phyloP scores from a whole-genome alignment of 163 green algal species.

The Botryococcus braunii region DNA sequence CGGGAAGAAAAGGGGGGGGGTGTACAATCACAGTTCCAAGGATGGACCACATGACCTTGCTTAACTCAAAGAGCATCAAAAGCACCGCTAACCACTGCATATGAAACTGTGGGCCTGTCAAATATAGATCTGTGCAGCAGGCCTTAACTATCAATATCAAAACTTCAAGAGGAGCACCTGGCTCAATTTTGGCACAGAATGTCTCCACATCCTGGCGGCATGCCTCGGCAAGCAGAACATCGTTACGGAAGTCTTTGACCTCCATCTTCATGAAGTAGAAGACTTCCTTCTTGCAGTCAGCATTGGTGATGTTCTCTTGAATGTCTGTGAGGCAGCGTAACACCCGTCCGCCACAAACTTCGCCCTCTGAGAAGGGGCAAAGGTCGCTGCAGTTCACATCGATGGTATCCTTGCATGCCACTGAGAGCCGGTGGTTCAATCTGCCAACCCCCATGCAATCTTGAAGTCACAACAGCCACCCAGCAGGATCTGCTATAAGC shows the following conservation, averaged over 20 bases:
- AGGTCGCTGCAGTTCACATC: conserved; percentile 42
- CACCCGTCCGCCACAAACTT: conserved; percentile 56
- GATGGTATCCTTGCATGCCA: conserved; percentile 60
- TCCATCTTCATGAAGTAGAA: conserved; percentile 76
- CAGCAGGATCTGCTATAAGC: too few relatives aligned
- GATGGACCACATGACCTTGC: too few relatives aligned
- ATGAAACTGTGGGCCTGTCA: too few relatives aligned
- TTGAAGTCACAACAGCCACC: too few relatives aligned
- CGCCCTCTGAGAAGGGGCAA: conserved; percentile 37
- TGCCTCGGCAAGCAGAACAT: conserved; percentile 45
- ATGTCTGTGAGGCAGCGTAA: conserved; percentile 73
- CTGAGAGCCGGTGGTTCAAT: conserved; percentile 73
- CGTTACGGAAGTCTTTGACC: conserved; percentile 43
- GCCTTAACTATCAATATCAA: too few relatives aligned
- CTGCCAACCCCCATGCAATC: too few relatives aligned
- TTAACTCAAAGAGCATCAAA: too few relatives aligned
- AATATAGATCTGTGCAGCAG: not conserved
- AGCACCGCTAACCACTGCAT: too few relatives aligned
- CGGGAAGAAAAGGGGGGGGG: too few relatives aligned
- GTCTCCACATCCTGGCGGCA: conserved; percentile 61
- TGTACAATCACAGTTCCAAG: too few relatives aligned
- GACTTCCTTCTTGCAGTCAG: conserved; percentile 72
- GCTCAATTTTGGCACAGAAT: conserved; percentile 48
- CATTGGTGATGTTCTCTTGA: conserved; percentile 50
- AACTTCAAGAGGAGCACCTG: too few relatives aligned